A percentile compares a stretch with the other conserved stretches of the same genome.
Evolutionary conservation across 768 basidiomycete species (phyloP).

Genomic region (Suillus clintonianus): DNA sequence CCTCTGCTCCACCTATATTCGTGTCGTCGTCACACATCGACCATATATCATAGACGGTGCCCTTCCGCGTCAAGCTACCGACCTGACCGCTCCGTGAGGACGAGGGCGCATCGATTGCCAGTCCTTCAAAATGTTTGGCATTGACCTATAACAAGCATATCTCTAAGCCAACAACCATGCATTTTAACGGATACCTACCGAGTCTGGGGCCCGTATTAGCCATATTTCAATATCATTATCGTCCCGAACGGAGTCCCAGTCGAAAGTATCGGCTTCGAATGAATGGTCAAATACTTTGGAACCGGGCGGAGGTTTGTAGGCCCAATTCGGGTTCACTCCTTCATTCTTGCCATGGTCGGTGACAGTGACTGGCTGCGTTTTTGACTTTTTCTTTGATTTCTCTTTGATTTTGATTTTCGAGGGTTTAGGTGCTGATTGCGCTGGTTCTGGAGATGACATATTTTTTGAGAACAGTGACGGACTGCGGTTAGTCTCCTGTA

Average conservation of each 20-base stretch:
- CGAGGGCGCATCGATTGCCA: conserved; percentile 48
- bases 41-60: conserved; percentile 66
- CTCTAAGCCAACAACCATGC: background rate
- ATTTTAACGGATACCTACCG: conserved; percentile 43
- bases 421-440: conserved; percentile 1
- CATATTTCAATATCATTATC: conserved; percentile 66
- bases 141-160: conserved; percentile 50
- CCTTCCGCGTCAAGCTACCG: conserved; percentile 55
- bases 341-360: conserved; percentile 47
- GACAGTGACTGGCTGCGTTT: conserved; percentile 1
- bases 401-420: conserved; percentile 16
- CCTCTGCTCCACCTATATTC: conserved; percentile 54
- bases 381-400: conserved; percentile 14
- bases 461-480: conserved; percentile 11
- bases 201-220: conserved; percentile 68
- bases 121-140: conserved; percentile 58
- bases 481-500: background rate
- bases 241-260: conserved; percentile 65
- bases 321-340: conserved; percentile 57
- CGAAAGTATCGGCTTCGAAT: conserved; percentile 52
- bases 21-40: conserved; percentile 47
- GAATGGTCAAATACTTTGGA: conserved; percentile 48
- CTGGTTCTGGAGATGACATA: conserved; percentile 26
- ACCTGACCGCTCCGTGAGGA: conserved; percentile 42
- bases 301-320: conserved; percentile 59